A percentile compares a stretch with the other conserved stretches of the same genome.
Evolutionary conservation across 2,329 filamentous ascomycete genomes (phyloP).

Genomic region (Botrytis sinoallii): DNA sequence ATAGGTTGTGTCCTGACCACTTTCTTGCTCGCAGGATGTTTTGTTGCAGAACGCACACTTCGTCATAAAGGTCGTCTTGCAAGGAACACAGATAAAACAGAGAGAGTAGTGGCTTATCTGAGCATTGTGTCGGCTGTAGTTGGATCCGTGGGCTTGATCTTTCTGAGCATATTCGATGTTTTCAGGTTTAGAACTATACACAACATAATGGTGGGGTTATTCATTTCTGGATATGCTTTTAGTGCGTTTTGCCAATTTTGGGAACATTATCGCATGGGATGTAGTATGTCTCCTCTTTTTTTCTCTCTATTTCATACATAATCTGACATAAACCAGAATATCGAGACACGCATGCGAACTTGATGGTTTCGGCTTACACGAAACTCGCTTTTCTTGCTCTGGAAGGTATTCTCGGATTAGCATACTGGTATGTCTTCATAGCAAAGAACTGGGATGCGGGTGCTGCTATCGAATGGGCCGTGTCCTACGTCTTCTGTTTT

Average conservation of each 20-base stretch:
- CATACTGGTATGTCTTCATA: slow-evolving; percentile 74
- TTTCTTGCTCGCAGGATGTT: slow-evolving; percentile 75
- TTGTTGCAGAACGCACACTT: slow-evolving; percentile 79
- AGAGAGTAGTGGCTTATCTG: slow-evolving; percentile 61
- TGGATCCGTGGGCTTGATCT: slow-evolving; percentile 76
- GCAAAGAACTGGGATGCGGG: slow-evolving; percentile 61
- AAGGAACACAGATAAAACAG: slow-evolving; percentile 61
- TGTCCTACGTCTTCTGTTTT: slow-evolving; percentile 80
- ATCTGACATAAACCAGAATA: slow-evolving; percentile 10
- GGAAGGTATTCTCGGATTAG: slow-evolving; percentile 79
- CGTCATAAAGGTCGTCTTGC: slow-evolving; percentile 77
- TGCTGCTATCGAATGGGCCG: slow-evolving; percentile 73
- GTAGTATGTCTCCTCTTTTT: slow-evolving; percentile 46
- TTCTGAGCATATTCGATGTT: slow-evolving; percentile 84
- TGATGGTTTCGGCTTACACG: slow-evolving; percentile 65
- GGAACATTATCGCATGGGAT: slow-evolving; percentile 84
- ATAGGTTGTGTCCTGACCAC: slow-evolving; percentile 68
- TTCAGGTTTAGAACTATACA: slow-evolving; percentile 64
- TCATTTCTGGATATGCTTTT: slow-evolving; percentile 80
- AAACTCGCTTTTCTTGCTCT: slow-evolving; percentile 72
- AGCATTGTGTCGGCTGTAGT: slow-evolving; percentile 67
- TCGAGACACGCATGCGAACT: slow-evolving; percentile 10
- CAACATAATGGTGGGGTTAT: slow-evolving; percentile 73
- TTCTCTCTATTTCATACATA: neutral
- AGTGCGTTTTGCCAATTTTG: slow-evolving; percentile 83